Percentiles rank a stretch among this genome's conserved stretches.
These are phyloP conservation scores for Wickerhamiella sergipiensis DNA, from an alignment of 805 yeast species.

Conservation along the genomic window DNA sequence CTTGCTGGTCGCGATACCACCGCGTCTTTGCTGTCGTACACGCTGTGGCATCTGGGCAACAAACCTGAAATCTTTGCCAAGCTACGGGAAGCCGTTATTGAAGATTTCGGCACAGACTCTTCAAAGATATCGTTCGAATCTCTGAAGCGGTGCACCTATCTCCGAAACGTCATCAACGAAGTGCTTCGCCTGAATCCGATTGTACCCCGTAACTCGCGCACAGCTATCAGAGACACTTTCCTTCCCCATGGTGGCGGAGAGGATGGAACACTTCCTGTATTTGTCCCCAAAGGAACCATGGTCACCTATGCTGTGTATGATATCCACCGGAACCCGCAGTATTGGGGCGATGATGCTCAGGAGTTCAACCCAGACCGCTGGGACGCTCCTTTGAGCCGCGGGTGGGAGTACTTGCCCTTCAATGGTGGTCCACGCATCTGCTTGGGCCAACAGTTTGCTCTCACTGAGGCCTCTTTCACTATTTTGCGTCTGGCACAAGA, in stretches of 20 bases:
- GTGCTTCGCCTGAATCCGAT: constrained; percentile 33
- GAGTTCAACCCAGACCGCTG: constrained; percentile 35
- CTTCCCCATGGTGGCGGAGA: constrained; percentile 35
- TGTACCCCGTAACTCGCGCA: constrained; percentile 33
- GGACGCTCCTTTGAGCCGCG: constrained; percentile 22
- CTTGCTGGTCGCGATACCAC: constrained; percentile 38
- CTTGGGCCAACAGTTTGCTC: constrained; percentile 38
- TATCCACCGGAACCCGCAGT: constrained; percentile 26
- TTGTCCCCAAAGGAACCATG: constrained; percentile 27
- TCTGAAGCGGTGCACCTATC: constrained; percentile 32
- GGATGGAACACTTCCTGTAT: constrained; percentile 26
- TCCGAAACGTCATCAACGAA: constrained; percentile 32
- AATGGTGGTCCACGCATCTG: constrained; percentile 40
- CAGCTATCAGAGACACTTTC: constrained; percentile 29
- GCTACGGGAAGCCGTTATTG: constrained; percentile 21
- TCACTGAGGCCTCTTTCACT: constrained; percentile 33
- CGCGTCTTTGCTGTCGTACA: constrained; percentile 31
- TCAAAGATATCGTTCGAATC: constrained; percentile 27
- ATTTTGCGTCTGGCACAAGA: constrained; percentile 27
- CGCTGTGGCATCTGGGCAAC: constrained; percentile 29
- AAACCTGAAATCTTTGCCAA: constrained; percentile 26
- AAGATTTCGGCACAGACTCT: constrained; percentile 18
- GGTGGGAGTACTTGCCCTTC: constrained; percentile 34
- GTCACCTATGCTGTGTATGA: constrained; percentile 26
- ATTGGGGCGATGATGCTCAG: constrained; percentile 30